phyloP scores from a whole-genome alignment of 352 stramenopile species.

The Phytophthora idaei region DNA sequence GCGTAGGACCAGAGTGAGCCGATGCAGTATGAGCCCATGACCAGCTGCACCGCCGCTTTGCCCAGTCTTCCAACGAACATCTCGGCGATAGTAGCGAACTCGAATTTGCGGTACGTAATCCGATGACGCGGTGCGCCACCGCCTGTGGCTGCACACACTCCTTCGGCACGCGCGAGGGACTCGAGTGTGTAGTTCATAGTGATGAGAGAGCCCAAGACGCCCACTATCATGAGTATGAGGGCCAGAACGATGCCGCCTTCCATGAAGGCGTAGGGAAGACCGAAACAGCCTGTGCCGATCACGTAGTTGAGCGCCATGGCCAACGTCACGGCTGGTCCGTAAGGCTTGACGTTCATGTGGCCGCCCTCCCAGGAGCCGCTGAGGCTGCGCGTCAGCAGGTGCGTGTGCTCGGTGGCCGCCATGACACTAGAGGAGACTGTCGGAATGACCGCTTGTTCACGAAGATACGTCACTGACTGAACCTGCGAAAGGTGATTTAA shows the following conservation, averaged over 20 bases:
- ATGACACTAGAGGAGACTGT: conserved; percentile 21
- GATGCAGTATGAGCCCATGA: conserved; percentile 80
- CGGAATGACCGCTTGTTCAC: conserved; percentile 17
- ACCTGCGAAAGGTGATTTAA: conserved; percentile 22
- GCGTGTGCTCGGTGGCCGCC: conserved; percentile 27
- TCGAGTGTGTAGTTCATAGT: conserved; percentile 92
- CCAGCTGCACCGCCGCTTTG: conserved; percentile 67
- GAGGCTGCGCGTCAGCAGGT: conserved; percentile 34
- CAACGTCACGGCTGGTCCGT: conserved; percentile 67
- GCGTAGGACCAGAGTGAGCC: conserved; percentile 86
- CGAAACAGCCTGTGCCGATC: conserved; percentile 88
- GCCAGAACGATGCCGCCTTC: conserved; percentile 70
- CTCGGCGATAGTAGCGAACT: conserved; percentile 82
- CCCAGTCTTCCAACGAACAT: conserved; percentile 83
- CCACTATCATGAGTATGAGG: conserved; percentile 61
- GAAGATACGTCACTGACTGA: conserved; percentile 19
- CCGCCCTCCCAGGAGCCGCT: conserved; percentile 38
- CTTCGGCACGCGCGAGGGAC: conserved; percentile 76
- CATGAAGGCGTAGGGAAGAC: conserved; percentile 81
- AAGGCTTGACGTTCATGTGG: conserved; percentile 68
- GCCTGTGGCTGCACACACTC: conserved; percentile 63
- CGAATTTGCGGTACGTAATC: conserved; percentile 88
- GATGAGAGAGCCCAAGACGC: conserved; percentile 66
- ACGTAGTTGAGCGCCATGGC: conserved; percentile 90
- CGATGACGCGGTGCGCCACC: conserved; percentile 59